These are phyloP conservation scores for Eragrostis tef DNA, from an alignment of 202 grass and related monocot species.

Conservation along the genomic window DNA sequence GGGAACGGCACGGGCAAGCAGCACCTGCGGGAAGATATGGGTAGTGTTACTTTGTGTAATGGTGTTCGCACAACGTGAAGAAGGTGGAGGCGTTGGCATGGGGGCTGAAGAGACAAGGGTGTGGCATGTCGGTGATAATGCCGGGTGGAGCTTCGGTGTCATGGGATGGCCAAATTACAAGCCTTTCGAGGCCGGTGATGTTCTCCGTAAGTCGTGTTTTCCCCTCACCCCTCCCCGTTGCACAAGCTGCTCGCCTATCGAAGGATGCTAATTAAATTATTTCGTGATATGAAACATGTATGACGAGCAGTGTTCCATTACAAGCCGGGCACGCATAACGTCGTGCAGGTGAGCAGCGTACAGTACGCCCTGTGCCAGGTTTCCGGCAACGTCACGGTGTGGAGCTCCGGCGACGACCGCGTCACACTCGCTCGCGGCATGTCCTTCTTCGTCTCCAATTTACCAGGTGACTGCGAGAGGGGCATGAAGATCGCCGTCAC, in stretches of 20 bases:
- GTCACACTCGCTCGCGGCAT: conserved; percentile 1
- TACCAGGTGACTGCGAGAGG: not conserved
- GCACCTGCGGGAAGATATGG: not conserved
- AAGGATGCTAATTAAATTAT: too few relatives aligned
- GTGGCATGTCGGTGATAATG: conserved; percentile 44
- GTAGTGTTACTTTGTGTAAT: not conserved
- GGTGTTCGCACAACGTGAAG: not conserved
- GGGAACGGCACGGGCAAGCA: not conserved
- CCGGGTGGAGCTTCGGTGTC: conserved; percentile 47
- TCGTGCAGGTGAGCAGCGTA: not conserved
- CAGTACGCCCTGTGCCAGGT: conserved; percentile 4
- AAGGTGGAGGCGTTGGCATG: not conserved
- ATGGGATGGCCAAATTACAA: conserved; percentile 49
- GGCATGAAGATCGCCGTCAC: conserved; percentile 35
- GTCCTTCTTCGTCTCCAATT: conserved; percentile 10
- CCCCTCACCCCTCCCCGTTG: too few relatives aligned
- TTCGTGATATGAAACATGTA: not conserved
- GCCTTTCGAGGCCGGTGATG: conserved; percentile 51
- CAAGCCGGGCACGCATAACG: conserved; percentile 1
- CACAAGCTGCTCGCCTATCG: too few relatives aligned
- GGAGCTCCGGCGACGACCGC: conserved; percentile 24
- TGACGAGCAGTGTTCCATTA: conserved; percentile 14
- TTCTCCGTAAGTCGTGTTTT: conserved; percentile 37
- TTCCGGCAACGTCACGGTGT: not conserved
- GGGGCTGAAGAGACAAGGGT: not conserved